Evolutionary conservation across 768 basidiomycete species (phyloP).

Genomic region (Amylocystis lapponica): DNA sequence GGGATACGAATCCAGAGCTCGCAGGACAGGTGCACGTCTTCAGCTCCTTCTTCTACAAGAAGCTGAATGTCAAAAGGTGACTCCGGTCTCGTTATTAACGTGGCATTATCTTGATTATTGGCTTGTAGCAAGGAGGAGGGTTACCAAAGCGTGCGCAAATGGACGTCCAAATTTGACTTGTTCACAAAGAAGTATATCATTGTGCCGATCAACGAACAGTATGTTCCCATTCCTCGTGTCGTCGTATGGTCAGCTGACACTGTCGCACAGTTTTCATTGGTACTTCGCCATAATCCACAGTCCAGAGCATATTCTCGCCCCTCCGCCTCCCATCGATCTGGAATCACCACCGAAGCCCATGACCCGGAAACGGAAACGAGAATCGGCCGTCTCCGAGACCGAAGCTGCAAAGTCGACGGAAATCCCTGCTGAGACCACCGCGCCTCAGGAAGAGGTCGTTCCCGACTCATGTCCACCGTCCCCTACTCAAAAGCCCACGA

Average conservation of each 20-base stretch:
- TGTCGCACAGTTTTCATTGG: conserved; percentile 76
- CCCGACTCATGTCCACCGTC: conserved; percentile 5
- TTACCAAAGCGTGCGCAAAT: conserved; percentile 84
- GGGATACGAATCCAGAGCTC: conserved; percentile 48
- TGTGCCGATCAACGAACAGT: conserved; percentile 97
- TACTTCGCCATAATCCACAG: conserved; percentile 92
- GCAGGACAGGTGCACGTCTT: conserved; percentile 83
- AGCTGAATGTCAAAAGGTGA: conserved; percentile 69
- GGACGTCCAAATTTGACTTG: conserved; percentile 86
- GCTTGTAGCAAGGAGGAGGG: conserved; percentile 42
- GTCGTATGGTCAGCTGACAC: neutral
- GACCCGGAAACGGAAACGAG: conserved; percentile 25
- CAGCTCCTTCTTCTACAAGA: conserved; percentile 98
- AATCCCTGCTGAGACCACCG: neutral
- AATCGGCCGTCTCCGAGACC: conserved; percentile 4
- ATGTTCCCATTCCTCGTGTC: conserved; percentile 17
- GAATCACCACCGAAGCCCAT: conserved; percentile 2
- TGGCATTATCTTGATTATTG: conserved; percentile 22
- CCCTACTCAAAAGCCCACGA: neutral
- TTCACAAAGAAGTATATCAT: conserved; percentile 92
- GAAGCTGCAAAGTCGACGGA: neutral
- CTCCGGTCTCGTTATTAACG: neutral
- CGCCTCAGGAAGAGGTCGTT: neutral
- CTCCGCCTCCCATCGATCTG: conserved; percentile 29
- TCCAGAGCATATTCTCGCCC: conserved; percentile 55